Evolutionary conservation across 2,329 filamentous ascomycete species (phyloP).

Genomic region (Fusarium sp.): DNA sequence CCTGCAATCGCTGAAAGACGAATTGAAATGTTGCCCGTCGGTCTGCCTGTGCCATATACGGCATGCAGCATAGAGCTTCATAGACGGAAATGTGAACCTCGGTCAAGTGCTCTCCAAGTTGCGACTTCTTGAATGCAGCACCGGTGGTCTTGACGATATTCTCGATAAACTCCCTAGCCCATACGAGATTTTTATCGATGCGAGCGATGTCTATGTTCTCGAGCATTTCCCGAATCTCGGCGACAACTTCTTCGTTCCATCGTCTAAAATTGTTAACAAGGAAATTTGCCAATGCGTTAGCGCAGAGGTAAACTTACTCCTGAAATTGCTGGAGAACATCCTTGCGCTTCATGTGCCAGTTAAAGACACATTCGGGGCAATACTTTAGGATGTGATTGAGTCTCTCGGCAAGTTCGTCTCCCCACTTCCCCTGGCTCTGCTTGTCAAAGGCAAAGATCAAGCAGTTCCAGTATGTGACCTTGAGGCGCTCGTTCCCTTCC

Average conservation of each 20-base stretch:
- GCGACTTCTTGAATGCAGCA: slow-evolving; percentile 59
- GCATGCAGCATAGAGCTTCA: slow-evolving; percentile 86
- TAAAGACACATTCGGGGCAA: slow-evolving; percentile 78
- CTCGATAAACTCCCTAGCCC: slow-evolving; percentile 66
- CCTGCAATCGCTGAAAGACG: slow-evolving; percentile 80
- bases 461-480: slow-evolving; percentile 75
- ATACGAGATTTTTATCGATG: slow-evolving; percentile 70
- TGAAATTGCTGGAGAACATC: slow-evolving; percentile 71
- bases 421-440: slow-evolving; percentile 69
- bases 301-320: slow-evolving; percentile 58
- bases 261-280: slow-evolving; percentile 47
- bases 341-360: slow-evolving; percentile 78
- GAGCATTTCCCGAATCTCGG: slow-evolving; percentile 66
- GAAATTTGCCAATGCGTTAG: background rate
- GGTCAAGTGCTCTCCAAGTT: slow-evolving; percentile 61
- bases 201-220: slow-evolving; percentile 71
- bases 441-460: slow-evolving; percentile 76
- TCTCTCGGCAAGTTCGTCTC: slow-evolving; percentile 68
- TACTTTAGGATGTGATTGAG: slow-evolving; percentile 69
- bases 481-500: slow-evolving; percentile 66
- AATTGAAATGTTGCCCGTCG: slow-evolving; percentile 76
- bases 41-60: slow-evolving; percentile 73
- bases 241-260: slow-evolving; percentile 64
- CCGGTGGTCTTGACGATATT: slow-evolving; percentile 61
- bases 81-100: slow-evolving; percentile 84